Conservation (phyloP, 352 stramenopile species). For the Elongisporangium undulatum region DNA sequence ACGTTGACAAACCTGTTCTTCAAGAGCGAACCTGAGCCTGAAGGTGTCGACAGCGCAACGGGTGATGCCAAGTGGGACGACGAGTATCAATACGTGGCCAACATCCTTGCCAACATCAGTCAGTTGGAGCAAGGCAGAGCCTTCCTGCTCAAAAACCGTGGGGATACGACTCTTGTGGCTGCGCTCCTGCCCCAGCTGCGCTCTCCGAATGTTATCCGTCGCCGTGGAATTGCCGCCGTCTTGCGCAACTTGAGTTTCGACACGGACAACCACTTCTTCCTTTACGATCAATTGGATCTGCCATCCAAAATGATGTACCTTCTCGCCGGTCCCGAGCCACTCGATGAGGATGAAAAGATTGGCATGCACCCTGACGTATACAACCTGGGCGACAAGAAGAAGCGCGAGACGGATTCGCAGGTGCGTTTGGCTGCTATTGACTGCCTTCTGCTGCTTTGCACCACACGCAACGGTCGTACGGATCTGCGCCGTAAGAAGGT, state of each 20-base stretch:
- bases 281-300: constrained; percentile 84
- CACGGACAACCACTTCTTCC: constrained; percentile 85
- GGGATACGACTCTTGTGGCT: constrained; percentile 56
- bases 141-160: constrained; percentile 74
- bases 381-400: constrained; percentile 76
- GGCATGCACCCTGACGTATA: constrained; percentile 79
- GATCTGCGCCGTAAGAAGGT: constrained; percentile 81
- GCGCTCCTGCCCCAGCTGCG: constrained; percentile 71
- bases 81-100: constrained; percentile 85
- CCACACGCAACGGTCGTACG: constrained; percentile 73
- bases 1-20: constrained; percentile 71
- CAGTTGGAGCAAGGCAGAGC: constrained; percentile 73
- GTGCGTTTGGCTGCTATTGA: constrained; percentile 74
- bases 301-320: constrained; percentile 75
- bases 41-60: constrained; percentile 60
- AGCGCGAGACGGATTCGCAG: constrained; percentile 68
- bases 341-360: constrained; percentile 77
- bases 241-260: constrained; percentile 88
- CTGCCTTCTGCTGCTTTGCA: constrained; percentile 71
- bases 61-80: constrained; percentile 85
- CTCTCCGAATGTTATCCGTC: constrained; percentile 78
- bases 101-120: constrained; percentile 83
- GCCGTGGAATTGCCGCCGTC: constrained; percentile 57
- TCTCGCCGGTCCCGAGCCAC: constrained; percentile 63
- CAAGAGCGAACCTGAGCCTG: constrained; percentile 65